These are phyloP conservation scores for Camelina hispida DNA, from an alignment of 345 rosid genomes.

Conservation along the genomic window DNA sequence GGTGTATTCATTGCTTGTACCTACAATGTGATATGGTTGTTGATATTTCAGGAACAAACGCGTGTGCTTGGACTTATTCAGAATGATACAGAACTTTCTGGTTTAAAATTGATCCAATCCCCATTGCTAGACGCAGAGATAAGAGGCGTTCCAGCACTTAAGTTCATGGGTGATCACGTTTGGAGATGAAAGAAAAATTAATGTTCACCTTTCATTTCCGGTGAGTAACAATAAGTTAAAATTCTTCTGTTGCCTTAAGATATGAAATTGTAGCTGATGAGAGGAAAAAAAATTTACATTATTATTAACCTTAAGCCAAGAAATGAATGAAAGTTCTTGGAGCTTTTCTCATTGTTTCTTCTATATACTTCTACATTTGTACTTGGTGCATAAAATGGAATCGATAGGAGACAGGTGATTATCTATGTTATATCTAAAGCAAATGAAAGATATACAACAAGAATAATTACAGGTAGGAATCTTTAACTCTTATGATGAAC, in stretches of 20 bases:
- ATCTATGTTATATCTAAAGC: conserved; percentile 35
- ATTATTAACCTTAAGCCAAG: conserved; percentile 35
- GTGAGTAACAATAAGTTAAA: conserved; percentile 16
- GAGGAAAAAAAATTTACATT: conserved; percentile 21
- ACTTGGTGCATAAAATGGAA: conserved; percentile 26
- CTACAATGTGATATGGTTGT: conserved; percentile 29
- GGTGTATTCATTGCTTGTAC: conserved; percentile 11
- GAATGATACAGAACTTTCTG: conserved; percentile 59
- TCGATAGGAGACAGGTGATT: conserved; percentile 16
- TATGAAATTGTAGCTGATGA: conserved; percentile 22
- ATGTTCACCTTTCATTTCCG: neutral
- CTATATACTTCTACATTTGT: conserved; percentile 36
- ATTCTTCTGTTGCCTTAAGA: conserved; percentile 15
- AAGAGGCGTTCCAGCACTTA: conserved; percentile 81
- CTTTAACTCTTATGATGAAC: conserved; percentile 29
- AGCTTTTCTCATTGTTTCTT: conserved; percentile 35
- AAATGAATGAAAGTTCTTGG: conserved; percentile 29
- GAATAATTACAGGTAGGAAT: conserved; percentile 35
- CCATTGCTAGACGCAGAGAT: conserved; percentile 75
- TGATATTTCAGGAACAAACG: conserved; percentile 63
- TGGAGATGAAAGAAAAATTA: conserved; percentile 54
- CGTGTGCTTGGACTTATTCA: conserved; percentile 59
- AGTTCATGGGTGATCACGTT: conserved; percentile 70
- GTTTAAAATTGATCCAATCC: conserved; percentile 57
- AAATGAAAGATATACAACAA: conserved; percentile 36